Evolutionary conservation across 2,329 filamentous ascomycete genomes (phyloP), one percentile per base, ranked within the genome.

Genomic region (Aureobasidium melanogenum): DNA sequence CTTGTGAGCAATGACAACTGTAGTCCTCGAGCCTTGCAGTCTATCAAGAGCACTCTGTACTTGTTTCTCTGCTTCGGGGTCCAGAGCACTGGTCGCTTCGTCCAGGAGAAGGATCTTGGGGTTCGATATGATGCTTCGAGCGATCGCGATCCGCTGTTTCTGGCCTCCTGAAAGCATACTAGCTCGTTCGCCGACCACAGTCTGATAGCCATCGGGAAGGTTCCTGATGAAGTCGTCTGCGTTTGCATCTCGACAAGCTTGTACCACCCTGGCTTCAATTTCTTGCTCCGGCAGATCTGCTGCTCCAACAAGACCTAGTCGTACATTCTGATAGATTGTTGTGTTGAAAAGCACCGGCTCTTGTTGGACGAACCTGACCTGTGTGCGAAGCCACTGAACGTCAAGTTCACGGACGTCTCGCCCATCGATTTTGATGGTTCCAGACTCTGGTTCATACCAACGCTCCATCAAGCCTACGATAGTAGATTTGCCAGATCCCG

Each of bases 101-200:
- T 99, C 94, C 0, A 99, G 83, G 63, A 99, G 95, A 30, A 99
- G 80, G 65, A 99, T 97, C 75, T 97, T 93, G 0, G 94, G 95
- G 64, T 97, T 85, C 75, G 97, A 97, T 67, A 99, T 85, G 30
- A 99, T 81, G 15, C 94, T 94, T 60, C 95, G 85, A 6, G 95
- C 94, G 72, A 99, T 99, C 38, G 94, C 94, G 69, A 99, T 97
- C 65, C 94, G 88, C 74, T 99, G 94, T 77, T 97, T 97, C 75
- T 99, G 94, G 0, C 94, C 94, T 55, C 94, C 94, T 9, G 91
- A 97, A 0, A 99, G 82, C 74, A 97, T 93, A 2, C 93, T 92
- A 36, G 94, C 94, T 66, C 94, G 84, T 15, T 93, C 88, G 58
- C 95, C 95, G 32, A 96, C 94, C 65, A 89, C 88, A 0, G 95